Evolutionary conservation across 2,329 filamentous ascomycete species (phyloP).

Genomic region (Fusarium siculi): DNA sequence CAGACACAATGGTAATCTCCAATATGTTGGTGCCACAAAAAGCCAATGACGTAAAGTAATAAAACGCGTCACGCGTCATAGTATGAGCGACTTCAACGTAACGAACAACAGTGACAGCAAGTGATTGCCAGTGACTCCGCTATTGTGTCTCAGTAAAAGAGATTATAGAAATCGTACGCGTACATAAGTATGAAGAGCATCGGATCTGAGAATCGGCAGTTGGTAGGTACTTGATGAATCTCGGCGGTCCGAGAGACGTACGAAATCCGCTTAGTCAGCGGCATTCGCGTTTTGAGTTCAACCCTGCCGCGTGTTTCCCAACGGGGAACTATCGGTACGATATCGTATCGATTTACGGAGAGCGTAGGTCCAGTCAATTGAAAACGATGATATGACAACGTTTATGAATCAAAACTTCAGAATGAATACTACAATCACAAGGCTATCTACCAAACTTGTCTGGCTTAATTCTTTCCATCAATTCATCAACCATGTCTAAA

Average conservation of each 20-base stretch:
- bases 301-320: not conserved
- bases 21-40: not conserved
- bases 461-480: not conserved
- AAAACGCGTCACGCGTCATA: not conserved
- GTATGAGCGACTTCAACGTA: too few relatives aligned
- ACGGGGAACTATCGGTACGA: not conserved
- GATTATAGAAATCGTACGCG: too few relatives aligned
- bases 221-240: not conserved
- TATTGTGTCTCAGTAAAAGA: not conserved
- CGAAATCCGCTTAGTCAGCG: not conserved
- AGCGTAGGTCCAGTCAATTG: not conserved
- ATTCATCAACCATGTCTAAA: not conserved
- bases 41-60: not conserved
- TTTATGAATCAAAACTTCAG: accelerated
- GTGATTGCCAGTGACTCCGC: accelerated
- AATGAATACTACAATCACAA: not conserved
- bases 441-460: not conserved
- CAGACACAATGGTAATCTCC: not conserved
- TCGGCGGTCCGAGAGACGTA: accelerated
- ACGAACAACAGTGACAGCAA: not conserved
- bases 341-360: not conserved
- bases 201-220: not conserved
- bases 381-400: not conserved
- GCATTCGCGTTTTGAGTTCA: not conserved
- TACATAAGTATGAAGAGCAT: too few relatives aligned